Base-by-base conservation (phyloP, 441 rosid genomes). In the Breynia disticha region DNA sequence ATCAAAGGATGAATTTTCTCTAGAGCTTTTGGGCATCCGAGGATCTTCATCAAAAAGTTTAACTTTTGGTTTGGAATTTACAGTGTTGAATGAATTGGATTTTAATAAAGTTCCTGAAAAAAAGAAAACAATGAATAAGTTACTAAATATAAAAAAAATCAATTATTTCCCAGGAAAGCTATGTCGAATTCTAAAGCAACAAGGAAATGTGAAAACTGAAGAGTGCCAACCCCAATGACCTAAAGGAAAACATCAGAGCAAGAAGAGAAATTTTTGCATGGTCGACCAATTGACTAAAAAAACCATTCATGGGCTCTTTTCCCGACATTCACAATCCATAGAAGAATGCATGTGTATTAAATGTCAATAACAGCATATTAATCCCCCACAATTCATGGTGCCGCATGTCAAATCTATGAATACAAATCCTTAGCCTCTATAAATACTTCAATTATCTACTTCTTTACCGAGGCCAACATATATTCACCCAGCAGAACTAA, bases 1-100 rank as follows among this genome's bases (percentile, higher is more conserved):
- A 66, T 82, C 83, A 67, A 60, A 44, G 44, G 79, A 64, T 22
- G 66, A 38, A 66, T 58, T 63, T 50, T 76, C 83, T 72, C 78
- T 79, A 41, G 52, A 57, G 45, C 67, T 70, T 74, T 72, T 94
- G 60, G 63, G 81, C 73, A 78, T 81, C 59, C 66, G 84, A 67
- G 72, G 67, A 69, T 66, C 76, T 69, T 82, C 96, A 62, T 86
- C 88, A 19, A 71, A 74, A 64, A 65, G 79, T 75, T 79, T 82
- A 69, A 79, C 76, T 76, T 81, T 94, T 3, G 80, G 69, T 72
- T 79, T 85, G 53, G 73, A 71, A 71, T 66, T 75, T 16, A 70
- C 54, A 32, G 72, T 62, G 69, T 62, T 87, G 74, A 84, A 90
- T 18, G 96, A 94, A 60, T 73, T 84, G 60, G 97, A 86, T 76